These are phyloP conservation scores for Aspergillus fijiensis DNA, from an alignment of 2,329 filamentous ascomycete genomes.

Conservation along the genomic window DNA sequence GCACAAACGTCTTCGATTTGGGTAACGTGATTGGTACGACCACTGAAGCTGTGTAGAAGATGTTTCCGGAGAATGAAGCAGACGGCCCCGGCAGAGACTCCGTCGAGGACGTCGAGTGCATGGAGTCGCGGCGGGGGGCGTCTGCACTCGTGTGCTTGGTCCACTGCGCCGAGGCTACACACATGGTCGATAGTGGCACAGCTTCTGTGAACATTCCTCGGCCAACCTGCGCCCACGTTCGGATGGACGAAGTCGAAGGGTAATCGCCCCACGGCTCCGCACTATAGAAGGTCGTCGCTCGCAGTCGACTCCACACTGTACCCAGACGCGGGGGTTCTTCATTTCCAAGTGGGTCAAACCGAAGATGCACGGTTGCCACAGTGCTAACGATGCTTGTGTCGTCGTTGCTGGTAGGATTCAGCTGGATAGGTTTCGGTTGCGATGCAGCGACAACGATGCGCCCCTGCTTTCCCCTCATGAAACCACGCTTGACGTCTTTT, in stretches of 20 bases:
- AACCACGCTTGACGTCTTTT: conserved; percentile 61
- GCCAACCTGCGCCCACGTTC: conserved; percentile 42
- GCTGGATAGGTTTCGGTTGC: conserved; percentile 58
- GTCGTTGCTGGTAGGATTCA: conserved; percentile 45
- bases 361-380: conserved; percentile 56
- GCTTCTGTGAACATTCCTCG: conserved; percentile 56
- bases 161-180: conserved; percentile 60
- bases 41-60: conserved; percentile 63
- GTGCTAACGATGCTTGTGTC: conserved; percentile 50
- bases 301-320: conserved; percentile 55
- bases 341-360: conserved; percentile 59
- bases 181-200: conserved; percentile 55
- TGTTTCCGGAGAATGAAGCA: conserved; percentile 44
- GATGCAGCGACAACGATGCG: conserved; percentile 56
- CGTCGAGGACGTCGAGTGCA: conserved; percentile 30
- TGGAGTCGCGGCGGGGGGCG: conserved; percentile 27
- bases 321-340: conserved; percentile 55
- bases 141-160: conserved; percentile 45
- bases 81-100: conserved; percentile 35
- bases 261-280: conserved; percentile 51
- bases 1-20: conserved; percentile 60
- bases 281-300: conserved; percentile 58
- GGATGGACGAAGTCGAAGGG: conserved; percentile 45
- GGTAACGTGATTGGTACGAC: conserved; percentile 65
- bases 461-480: conserved; percentile 58